These are phyloP conservation scores for Cutaneotrichosporon curvatum DNA, from an alignment of 1,284 basidiomycete genomes.

Conservation along the genomic window DNA sequence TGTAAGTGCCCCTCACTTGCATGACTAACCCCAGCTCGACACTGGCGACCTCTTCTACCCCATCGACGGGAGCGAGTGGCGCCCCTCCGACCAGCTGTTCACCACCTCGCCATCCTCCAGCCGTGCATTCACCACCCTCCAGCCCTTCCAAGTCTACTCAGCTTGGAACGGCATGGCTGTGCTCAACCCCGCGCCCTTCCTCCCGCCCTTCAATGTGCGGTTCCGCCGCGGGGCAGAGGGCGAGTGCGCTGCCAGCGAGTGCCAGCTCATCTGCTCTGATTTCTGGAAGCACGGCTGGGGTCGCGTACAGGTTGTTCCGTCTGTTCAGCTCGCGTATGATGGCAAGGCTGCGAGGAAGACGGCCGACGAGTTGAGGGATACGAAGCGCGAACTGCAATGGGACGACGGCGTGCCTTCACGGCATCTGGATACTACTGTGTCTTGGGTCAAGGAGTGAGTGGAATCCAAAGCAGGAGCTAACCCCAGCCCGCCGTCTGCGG, in stretches of 20 bases:
- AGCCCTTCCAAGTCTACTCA: slow-evolving; percentile 44
- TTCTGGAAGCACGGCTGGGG: slow-evolving; percentile 41
- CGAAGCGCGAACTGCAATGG: slow-evolving; percentile 32
- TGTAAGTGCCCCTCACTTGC: slow-evolving; percentile 21
- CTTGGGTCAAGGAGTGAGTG: slow-evolving; percentile 27
- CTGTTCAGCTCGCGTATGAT: slow-evolving; percentile 44
- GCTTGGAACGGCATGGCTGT: slow-evolving; percentile 45
- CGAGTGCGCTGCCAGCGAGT: slow-evolving; percentile 45
- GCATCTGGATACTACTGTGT: slow-evolving; percentile 14
- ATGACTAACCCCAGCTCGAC: slow-evolving; percentile 23
- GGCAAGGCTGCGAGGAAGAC: slow-evolving; percentile 33
- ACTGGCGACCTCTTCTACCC: slow-evolving; percentile 47
- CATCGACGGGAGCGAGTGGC: slow-evolving; percentile 38
- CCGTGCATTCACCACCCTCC: slow-evolving; percentile 21
- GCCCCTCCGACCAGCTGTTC: slow-evolving; percentile 39
- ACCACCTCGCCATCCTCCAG: slow-evolving; percentile 26
- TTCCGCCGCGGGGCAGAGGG: slow-evolving; percentile 34
- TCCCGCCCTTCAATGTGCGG: slow-evolving; percentile 31
- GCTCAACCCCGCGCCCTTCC: slow-evolving; percentile 33
- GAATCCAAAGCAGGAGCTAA: background rate
- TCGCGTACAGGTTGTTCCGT: slow-evolving; percentile 42
- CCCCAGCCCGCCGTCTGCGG: slow-evolving; percentile 37
- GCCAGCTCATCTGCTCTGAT: slow-evolving; percentile 39
- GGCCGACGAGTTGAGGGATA: slow-evolving; percentile 20
- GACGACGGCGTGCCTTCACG: slow-evolving; percentile 33